A percentile compares a stretch with the other conserved stretches of the same genome.
These are phyloP conservation scores for Hypholoma sublateritium DNA, from an alignment of 768 basidiomycete species.

Conservation along the genomic window DNA sequence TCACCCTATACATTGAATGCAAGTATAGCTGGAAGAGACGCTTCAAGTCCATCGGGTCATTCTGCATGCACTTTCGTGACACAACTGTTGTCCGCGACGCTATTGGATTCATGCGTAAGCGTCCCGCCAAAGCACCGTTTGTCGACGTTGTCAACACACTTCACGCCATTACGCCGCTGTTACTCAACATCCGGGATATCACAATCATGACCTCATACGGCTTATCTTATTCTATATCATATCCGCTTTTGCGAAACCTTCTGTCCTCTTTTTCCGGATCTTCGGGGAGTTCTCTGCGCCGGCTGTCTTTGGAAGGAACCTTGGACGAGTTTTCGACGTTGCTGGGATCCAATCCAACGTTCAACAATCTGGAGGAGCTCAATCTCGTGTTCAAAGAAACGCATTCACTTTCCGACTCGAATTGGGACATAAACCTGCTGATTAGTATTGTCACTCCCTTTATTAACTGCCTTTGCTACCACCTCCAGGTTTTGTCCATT, in stretches of 20 bases:
- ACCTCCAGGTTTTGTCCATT: conserved; percentile 33
- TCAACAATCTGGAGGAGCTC: conserved; percentile 33
- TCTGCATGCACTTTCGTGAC: neutral
- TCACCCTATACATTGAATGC: conserved; percentile 2
- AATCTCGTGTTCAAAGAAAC: conserved; percentile 35
- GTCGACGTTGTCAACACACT: conserved; percentile 26
- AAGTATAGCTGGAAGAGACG: neutral
- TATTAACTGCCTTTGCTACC: conserved; percentile 33
- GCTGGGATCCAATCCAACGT: conserved; percentile 27
- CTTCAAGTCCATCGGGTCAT: neutral
- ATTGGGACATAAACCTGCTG: neutral
- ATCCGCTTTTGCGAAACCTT: conserved; percentile 28
- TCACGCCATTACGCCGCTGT: conserved; percentile 25
- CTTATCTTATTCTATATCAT: conserved; percentile 5
- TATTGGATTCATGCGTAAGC: conserved; percentile 1
- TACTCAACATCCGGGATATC: conserved; percentile 32
- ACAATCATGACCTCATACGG: conserved; percentile 37
- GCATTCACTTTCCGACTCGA: neutral
- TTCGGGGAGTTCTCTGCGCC: conserved; percentile 35
- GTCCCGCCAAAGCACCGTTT: conserved; percentile 11
- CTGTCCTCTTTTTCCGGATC: conserved; percentile 35
- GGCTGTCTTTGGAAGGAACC: conserved; percentile 37
- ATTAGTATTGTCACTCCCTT: conserved; percentile 37
- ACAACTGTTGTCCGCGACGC: conserved; percentile 1
- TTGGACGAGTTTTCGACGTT: conserved; percentile 33